A percentile compares a stretch with the other conserved stretches of the same genome.
These are phyloP conservation scores for Claviceps capensis DNA, from an alignment of 2,329 filamentous ascomycete genomes.

Conservation along the genomic window DNA sequence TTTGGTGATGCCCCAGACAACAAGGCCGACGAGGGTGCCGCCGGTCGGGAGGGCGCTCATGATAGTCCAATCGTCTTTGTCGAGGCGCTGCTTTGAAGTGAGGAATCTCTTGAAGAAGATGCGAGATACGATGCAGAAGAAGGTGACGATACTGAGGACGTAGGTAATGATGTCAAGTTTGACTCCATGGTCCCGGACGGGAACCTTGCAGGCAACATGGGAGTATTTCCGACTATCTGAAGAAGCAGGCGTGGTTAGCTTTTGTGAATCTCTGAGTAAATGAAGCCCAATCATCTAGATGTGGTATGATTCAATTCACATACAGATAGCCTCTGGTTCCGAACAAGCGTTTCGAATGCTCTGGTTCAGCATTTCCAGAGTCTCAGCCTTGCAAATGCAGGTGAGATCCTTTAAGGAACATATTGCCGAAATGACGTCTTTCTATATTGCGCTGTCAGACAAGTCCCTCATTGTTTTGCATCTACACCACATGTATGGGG, in stretches of 20 bases:
- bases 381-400: neutral
- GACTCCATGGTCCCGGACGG: neutral
- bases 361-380: neutral
- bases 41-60: conserved; percentile 10
- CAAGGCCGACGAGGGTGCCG: conserved; percentile 10
- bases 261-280: too few species aligned
- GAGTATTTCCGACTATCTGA: neutral
- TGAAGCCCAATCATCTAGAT: too few species aligned
- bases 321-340: neutral
- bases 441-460: neutral
- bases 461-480: neutral
- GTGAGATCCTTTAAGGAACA: neutral
- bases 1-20: conserved; percentile 9
- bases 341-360: neutral
- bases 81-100: conserved; percentile 17
- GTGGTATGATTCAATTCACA: neutral
- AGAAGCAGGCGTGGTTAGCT: neutral
- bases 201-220: neutral
- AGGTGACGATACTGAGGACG: conserved; percentile 7
- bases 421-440: neutral
- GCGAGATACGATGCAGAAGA: conserved; percentile 7
- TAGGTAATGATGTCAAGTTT: neutral
- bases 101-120: conserved; percentile 12
- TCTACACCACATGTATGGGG: neutral
- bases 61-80: conserved; percentile 19